Percentiles rank a stretch among this genome's conserved stretches.
Evolutionary conservation across 306 rosid species (phyloP).

Genomic region (Cucumis cinereus): DNA sequence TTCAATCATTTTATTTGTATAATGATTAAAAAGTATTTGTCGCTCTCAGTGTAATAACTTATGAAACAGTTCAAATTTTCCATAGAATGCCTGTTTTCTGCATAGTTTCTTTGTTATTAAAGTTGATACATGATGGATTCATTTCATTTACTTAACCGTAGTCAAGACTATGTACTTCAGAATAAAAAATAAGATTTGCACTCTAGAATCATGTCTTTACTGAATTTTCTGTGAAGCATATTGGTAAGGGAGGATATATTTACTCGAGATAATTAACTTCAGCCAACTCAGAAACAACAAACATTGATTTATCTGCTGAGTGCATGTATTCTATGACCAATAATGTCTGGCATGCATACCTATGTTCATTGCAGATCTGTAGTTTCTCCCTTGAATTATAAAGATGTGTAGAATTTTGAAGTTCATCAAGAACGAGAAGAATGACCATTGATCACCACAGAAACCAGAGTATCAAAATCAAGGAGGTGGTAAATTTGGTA

Average conservation of each 20-base stretch:
- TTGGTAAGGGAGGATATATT: neutral
- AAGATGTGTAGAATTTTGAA: neutral
- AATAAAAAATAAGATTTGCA: neutral
- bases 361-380: neutral
- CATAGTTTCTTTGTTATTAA: neutral
- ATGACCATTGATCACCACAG: constrained; percentile 11
- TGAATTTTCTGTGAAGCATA: neutral
- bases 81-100: neutral
- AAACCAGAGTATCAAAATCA: constrained; percentile 23
- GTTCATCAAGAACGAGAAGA: neutral
- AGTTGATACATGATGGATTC: neutral
- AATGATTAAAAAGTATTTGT: neutral
- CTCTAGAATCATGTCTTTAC: neutral
- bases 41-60: constrained; percentile 2
- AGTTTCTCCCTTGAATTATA: neutral
- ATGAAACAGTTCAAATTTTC: neutral
- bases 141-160: neutral
- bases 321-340: neutral
- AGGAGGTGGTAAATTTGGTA: constrained; percentile 11
- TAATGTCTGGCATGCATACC: neutral
- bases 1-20: constrained; percentile 5
- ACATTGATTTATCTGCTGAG: neutral
- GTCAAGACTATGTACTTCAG: neutral
- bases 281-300: neutral
- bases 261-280: neutral